Evolutionary conservation across 140 eudicot genomes (phyloP), one percentile per base, ranked within the genome.

Genomic region (Erigeron philadelphicus): DNA sequence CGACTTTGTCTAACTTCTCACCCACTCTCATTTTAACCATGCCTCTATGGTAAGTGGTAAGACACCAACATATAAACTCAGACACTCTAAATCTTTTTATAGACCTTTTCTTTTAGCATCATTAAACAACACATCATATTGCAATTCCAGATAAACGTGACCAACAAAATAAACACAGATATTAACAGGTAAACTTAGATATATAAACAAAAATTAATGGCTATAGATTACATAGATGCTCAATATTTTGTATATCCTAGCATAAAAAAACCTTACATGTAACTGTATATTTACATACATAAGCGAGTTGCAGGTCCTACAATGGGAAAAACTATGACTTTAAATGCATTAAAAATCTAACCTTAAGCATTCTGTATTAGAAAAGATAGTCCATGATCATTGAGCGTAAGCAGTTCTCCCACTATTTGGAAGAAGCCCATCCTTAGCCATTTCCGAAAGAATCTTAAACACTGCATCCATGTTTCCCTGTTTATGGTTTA

Each of bases 361-460:
- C 59, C 59, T 62, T 62, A 31, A 31, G 38, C 38, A 31, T 31
- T 31, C 38, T 31, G 38, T 31, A 31, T 31, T 45, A 45, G 50
- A 45, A 8, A 45, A 45, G 50, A 45, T 45, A 2, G 40, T 21
- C 61, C 55, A 72, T 67, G 79, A 76, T 79, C 56, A 68, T 64
- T 70, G 75, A 62, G 82, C 80, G 77, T 69, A 80, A n/a, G 76
- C 81, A 68, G 84, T 84, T 80, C 48, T 83, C 46, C 90, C 91
- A 76, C 90, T 86, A 49, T 86, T 77, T 49, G 96, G 97, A 76
- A 89, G 97, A 72, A 93, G 83, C 43, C 98, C 96, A 77, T 93
- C 94, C 63, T 78, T 89, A 7, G 97, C 95, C 98, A 93, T 89
- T 75, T 89, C 95, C 43, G 79, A 68, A 68, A 93, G 93, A 77